Evolutionary conservation across 2,329 filamentous ascomycete genomes (phyloP).

Genomic region (Scedosporium boydii): DNA sequence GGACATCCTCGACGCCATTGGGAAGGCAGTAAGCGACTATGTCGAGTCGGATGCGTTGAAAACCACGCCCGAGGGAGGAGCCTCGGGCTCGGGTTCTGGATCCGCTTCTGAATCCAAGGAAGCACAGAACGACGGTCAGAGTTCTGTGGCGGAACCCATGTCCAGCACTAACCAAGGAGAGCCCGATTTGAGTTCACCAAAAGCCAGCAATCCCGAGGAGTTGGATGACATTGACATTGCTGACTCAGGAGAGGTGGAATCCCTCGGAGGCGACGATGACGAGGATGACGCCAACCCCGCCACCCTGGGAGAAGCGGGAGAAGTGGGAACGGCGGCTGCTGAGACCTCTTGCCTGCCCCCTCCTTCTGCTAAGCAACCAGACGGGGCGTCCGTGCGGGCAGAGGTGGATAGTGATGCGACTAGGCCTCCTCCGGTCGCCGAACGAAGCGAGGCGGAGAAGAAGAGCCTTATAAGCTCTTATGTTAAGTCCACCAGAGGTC

Average conservation of each 20-base stretch:
- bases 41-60: conserved; percentile 26
- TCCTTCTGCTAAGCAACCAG: too few species aligned
- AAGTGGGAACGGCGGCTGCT: conserved; percentile 2
- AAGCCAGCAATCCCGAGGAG: conserved; percentile 17
- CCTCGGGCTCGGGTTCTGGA: neutral
- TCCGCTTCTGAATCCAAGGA: neutral
- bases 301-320: conserved; percentile 17
- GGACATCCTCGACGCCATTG: conserved; percentile 39
- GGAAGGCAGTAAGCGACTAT: conserved; percentile 41
- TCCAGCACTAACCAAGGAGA: neutral
- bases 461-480: conserved; percentile 35
- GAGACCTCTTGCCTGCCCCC: too few species aligned
- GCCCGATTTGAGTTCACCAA: conserved; percentile 3
- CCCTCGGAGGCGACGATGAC: conserved; percentile 16
- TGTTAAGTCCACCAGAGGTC: conserved; percentile 45
- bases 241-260: conserved; percentile 19
- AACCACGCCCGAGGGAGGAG: too few species aligned
- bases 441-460: conserved; percentile 24
- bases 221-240: conserved; percentile 44
- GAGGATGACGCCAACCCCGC: conserved; percentile 6
- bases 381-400: neutral
- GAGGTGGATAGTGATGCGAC: neutral
- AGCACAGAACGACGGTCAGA: neutral
- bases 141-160: neutral
- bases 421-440: conserved; percentile 21